Conservation (phyloP, 208 protist genomes). For the Lotmaria passim region DNA sequence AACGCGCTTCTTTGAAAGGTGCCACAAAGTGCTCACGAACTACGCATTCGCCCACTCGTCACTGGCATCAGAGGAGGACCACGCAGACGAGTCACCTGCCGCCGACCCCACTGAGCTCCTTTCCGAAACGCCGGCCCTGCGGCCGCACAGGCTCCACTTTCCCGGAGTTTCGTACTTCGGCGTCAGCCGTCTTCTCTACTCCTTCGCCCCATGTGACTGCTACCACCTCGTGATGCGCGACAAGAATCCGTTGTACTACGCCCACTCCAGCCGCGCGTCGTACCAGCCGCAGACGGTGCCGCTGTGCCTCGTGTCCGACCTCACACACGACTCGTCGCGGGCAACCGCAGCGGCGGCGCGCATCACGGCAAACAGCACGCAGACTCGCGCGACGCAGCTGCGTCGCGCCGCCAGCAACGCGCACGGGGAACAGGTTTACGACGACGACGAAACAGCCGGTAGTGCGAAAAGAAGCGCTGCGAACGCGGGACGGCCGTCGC, state of each 20-base stretch:
- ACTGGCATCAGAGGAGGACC: not conserved
- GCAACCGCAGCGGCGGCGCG: not conserved
- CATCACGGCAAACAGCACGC: not conserved
- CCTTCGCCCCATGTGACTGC: slow-evolving; percentile 71
- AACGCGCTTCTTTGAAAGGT: slow-evolving; percentile 54
- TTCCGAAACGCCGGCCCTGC: not conserved
- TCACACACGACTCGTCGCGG: slow-evolving; percentile 23
- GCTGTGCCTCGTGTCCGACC: slow-evolving; percentile 70
- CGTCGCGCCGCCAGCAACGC: not conserved
- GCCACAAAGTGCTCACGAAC: slow-evolving; percentile 54
- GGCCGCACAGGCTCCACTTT: not conserved
- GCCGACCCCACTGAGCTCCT: no score
- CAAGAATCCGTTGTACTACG: slow-evolving; percentile 70
- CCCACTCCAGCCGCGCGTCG: slow-evolving; percentile 53
- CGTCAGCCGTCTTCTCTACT: slow-evolving; percentile 72
- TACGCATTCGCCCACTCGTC: slow-evolving; percentile 42
- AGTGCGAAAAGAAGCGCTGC: not conserved
- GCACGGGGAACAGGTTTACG: not conserved
- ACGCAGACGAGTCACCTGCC: not conserved
- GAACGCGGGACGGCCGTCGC: not conserved
- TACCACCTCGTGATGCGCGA: slow-evolving; percentile 76
- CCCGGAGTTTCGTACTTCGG: slow-evolving; percentile 43
- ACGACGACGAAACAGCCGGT: not conserved
- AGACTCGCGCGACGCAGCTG: not conserved
- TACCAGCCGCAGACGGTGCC: slow-evolving; percentile 56